Base-by-base conservation (phyloP, 208 protist genomes). In the Phytomonas serpens region DNA sequence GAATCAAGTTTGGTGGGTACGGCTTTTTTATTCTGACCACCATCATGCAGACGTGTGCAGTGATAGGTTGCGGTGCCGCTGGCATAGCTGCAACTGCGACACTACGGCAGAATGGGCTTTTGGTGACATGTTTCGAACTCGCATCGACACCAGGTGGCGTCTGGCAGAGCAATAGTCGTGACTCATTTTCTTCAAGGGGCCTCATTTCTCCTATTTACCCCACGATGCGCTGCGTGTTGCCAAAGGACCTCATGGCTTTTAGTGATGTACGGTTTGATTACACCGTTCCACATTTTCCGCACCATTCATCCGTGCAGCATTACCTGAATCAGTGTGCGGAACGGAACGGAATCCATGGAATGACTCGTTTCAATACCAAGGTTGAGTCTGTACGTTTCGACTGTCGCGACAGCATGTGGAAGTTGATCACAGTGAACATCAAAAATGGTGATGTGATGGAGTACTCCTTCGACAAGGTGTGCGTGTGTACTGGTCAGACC, bases 91-190 rank as follows among this genome's bases (percentile, higher is more conserved):
- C 92, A n/a, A 80, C 67, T 34, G 80, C 82, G 10, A 64, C 71
- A 29, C 79, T 96, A 38, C 85, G 89, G 1, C 88, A 90, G 67
- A 81, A 80, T 67, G 92, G 92, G 14, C 66, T 94, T 19, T 69
- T 96, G 7, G 92, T 96, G 33, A 96, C 92, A 1, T 94, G 92
- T 79, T 96, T 96, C 72, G 88, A 96, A 33, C 0, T 93, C 19
- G 77, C 74, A 51, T 47, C 79, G 4, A 77, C 73, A 27, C 80
- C 83, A 47, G 92, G 92, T n/a, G 92, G 92, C 38, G 82, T 96
- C 42, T 96, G 92, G 89, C 65, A 42, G 37, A 84, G 72, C 69
- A 87, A 88, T 72, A 83, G 79, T 6, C 87, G 83, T 67, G 85
- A 89, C 40, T 65, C 83, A 42, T 92, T 93, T 70, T 89, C 83